Evolutionary conservation across 371 early-diverging fungal species (phyloP), one percentile per base, ranked within the genome.

Genomic region (Haplosporangium sp.): DNA sequence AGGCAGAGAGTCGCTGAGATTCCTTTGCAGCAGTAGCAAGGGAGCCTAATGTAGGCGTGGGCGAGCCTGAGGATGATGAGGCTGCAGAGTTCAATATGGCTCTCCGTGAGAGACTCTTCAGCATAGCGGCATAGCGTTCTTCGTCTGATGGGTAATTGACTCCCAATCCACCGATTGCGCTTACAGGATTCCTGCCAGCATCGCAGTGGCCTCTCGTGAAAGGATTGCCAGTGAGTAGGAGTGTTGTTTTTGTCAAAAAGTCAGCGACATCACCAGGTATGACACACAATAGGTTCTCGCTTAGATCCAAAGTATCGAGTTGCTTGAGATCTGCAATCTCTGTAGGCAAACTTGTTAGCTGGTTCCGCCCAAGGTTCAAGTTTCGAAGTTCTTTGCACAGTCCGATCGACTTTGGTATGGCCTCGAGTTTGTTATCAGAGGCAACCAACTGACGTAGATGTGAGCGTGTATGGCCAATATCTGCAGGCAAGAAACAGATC

Each of bases 221-320:
- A 2, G 92, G 92, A 56, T 91, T 91, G 9, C 90, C 90, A 11
- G 89, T 89, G 45, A 91, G 85, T 45, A 90, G 68, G 13, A 91
- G 69, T 0, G 88, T 87, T 0, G 88, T 86, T 17, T 83, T 84
- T 53, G 72, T 71, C 89, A 91, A 84, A 27, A 85, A 86, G 47
- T 89, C 87, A 8, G 88, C 75, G 8, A 91, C 85, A 58, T 90
- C 90, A 5, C 85, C 86, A 37, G 92, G 92, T 67, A 91, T 84
- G 55, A 90, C 87, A 57, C 90, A 91, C 3, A 93, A 53, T 1
- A 87, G 55, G 69, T 93, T 93, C 61, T 86, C 88, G 47, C 87
- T 86, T 37, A 93, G 68, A 75, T 93, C 92, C 15, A 92, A 83
- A 2, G 89, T 72, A 47, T 91, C 88, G 5, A 93, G 82, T 13